Evolutionary conservation across 805 yeast genomes (phyloP), one percentile per base, ranked within the genome.

Genomic region (Tetrapisispora nanseiensis): DNA sequence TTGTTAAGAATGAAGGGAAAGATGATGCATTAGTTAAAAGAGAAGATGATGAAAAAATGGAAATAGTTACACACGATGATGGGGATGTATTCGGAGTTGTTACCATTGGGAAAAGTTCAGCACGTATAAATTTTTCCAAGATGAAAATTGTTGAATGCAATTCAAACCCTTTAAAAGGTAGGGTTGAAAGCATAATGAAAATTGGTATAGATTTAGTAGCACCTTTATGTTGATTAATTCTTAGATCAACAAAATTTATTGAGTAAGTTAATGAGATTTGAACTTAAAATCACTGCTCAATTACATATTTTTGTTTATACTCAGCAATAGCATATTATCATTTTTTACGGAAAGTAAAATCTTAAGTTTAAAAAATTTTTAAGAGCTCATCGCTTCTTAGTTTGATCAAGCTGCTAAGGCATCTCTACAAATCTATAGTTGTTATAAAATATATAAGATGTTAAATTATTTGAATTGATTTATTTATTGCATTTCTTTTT

Each of bases 191-290:
- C 50, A 80, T 90, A 18, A 65, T 92, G 46, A 76, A 74, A 34
- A 74, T 94, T 48, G 94, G 94, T 13, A 72, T 82, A 41, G 83
- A 75, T 33, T 67, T 92, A 36, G 92, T 86, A 2, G 87, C 96
- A 10, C 95, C 97, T 2, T 67, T 90, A 27, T 75, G 86, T 37
- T 76, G 68, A 55, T 6, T n/a, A n/a, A n/a, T n/a, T n/a, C n/a
- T n/a, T n/a, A n/a, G n/a, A n/a, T n/a, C n/a, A n/a, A n/a, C n/a
- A n/a, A n/a, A n/a, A n/a, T n/a, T n/a, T n/a, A n/a, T n/a, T n/a
- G n/a, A n/a, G n/a, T n/a, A n/a, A n/a, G n/a, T n/a, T n/a, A n/a
- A n/a, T n/a, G n/a, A n/a, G n/a, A n/a, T n/a, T n/a, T n/a, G n/a
- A n/a, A n/a, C n/a, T n/a, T n/a, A n/a, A n/a, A n/a, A n/a, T n/a